Evolutionary conservation across 108 stramenopile species (phyloP).

Genomic region (Pseudonitzschia pungens): DNA sequence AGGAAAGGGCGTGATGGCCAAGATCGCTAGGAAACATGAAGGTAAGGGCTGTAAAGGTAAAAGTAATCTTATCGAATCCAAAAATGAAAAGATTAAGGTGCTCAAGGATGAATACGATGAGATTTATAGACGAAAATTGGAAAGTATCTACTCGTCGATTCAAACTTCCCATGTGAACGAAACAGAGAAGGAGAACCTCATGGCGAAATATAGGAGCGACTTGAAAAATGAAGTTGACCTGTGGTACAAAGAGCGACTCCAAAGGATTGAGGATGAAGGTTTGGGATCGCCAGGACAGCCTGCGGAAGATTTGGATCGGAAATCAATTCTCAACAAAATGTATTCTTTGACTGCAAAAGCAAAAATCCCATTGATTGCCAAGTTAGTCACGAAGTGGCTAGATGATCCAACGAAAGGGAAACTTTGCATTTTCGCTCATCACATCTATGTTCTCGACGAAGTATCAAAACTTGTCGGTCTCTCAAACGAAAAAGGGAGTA

Average conservation of each 20-base stretch:
- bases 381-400: conserved; percentile 70
- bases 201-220: not conserved
- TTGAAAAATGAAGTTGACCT: conserved; percentile 19
- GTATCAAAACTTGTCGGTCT: conserved; percentile 52
- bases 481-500: conserved; percentile 45
- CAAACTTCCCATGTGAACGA: not conserved
- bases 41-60: not conserved
- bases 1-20: conserved; percentile 73
- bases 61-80: not conserved
- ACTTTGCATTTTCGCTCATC: conserved; percentile 96
- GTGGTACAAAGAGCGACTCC: conserved; percentile 19
- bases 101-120: conserved; percentile 17
- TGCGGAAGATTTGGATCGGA: conserved; percentile 42
- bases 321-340: conserved; percentile 77
- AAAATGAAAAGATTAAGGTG: not conserved
- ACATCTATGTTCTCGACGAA: conserved; percentile 87
- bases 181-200: conserved; percentile 9
- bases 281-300: not conserved
- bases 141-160: not conserved
- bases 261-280: conserved; percentile 2
- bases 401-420: conserved; percentile 84
- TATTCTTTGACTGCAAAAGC: conserved; percentile 80
- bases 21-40: conserved; percentile 49
- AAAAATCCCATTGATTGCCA: conserved; percentile 72
- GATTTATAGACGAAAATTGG: conserved; percentile 8